Base-by-base conservation (phyloP, 805 yeast species). In the Candida manassasensis region DNA sequence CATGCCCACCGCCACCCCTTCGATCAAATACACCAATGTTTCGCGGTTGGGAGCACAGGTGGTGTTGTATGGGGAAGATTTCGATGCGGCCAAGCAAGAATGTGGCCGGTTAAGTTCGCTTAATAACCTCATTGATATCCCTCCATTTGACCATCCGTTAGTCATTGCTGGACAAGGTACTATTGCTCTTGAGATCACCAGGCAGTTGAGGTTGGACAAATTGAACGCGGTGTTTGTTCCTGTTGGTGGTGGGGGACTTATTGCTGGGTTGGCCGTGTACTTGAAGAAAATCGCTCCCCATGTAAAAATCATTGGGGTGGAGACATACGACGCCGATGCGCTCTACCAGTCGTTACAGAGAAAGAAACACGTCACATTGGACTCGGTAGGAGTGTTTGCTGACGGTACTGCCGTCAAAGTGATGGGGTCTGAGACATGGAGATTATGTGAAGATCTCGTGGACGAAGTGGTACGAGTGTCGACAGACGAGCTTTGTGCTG, bases 131-230 rank as follows among this genome's bases (percentile, higher is more conserved):
- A 84, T 93, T 4, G 83, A 87, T 49, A 84, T 93, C 29, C 98
- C 98, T n/a, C 99, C 99, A 1, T 93, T 93, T 56, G 95, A 93
- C 54, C 97, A 93, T 53, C 99, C 99, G 2, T 86, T 81, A 48
- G 96, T 93, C 45, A 87, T 93, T 61, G 98, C 99, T 6, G 99
- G 99, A 16, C 99, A 93, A 61, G 99, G 97, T 40, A 93, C 99
- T 17, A 81, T 90, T 43, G 98, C 95, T 3, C 75, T 89, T 76
- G 99, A 93, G 61, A 66, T 93, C 17, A 65, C 93, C 37, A 78
- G 96, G 57, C 99, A 93, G 64, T 73, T 88, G 21, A 79, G 86
- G 44, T 69, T 81, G 33, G 78, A 80, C 37, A 79, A 81, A 42
- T 70, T 90, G 46, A 76, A 75, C 48, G 97, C 97, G 2, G 83